A percentile compares a stretch with the other conserved stretches of the same genome.
Evolutionary conservation across 2,329 filamentous ascomycete species (phyloP).

Genomic region (Pseudopyricularia javanii): DNA sequence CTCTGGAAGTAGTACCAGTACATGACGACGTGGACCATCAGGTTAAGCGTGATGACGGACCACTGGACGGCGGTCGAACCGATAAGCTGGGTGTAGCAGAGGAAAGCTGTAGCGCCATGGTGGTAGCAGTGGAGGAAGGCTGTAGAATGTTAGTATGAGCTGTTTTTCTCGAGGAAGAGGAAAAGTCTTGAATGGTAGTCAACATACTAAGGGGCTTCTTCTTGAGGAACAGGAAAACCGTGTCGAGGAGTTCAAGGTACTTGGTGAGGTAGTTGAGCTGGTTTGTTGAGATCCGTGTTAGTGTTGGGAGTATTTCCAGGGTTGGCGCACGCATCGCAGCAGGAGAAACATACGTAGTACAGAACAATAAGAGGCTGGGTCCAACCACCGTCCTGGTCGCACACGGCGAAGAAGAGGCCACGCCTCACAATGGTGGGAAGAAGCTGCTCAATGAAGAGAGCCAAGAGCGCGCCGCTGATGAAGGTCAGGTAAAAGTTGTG

Average conservation of each 20-base stretch:
- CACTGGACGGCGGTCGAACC: conserved; percentile 88
- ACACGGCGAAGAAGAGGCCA: conserved; percentile 85
- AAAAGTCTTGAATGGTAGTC: neutral
- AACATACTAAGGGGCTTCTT: conserved; percentile 86
- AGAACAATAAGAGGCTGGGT: conserved; percentile 84
- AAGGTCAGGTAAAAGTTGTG: conserved; percentile 92
- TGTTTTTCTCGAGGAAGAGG: neutral
- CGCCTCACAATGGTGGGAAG: conserved; percentile 68
- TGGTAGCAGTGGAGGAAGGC: conserved; percentile 98
- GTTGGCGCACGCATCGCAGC: neutral
- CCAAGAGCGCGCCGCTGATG: conserved; percentile 70
- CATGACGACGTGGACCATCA: conserved; percentile 95
- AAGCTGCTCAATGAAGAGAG: conserved; percentile 82
- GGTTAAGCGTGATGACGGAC: conserved; percentile 86
- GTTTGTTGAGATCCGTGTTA: neutral
- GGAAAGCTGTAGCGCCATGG: conserved; percentile 89
- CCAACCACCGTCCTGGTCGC: conserved; percentile 73
- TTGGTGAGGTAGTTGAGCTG: conserved; percentile 98
- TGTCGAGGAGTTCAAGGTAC: conserved; percentile 91
- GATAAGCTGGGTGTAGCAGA: conserved; percentile 95
- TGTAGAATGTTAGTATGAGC: conserved; percentile 23
- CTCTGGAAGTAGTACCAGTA: conserved; percentile 99
- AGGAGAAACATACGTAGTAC: conserved; percentile 69
- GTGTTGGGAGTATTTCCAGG: conserved; percentile 21
- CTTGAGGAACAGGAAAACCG: conserved; percentile 94